phyloP scores from a whole-genome alignment of 2,329 filamentous ascomycete genomes.

The Penicillium sp. region DNA sequence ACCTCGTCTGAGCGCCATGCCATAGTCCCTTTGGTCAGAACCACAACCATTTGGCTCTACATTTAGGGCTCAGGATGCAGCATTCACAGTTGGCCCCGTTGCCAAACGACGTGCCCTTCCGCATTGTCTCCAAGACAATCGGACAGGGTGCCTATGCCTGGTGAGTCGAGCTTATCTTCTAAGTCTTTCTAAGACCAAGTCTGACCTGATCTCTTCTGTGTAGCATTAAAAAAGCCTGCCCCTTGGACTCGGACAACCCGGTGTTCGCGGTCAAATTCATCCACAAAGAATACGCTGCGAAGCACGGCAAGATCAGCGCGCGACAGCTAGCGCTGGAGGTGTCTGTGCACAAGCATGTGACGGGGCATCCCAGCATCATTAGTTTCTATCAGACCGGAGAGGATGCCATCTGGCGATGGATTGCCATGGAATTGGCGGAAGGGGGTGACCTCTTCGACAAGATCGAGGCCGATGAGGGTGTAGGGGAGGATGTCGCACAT shows the following conservation, averaged over 20 bases:
- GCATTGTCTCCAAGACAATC: constrained; percentile 93
- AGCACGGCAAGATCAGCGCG: constrained; percentile 80
- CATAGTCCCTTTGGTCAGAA: not conserved
- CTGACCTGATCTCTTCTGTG: constrained; percentile 6
- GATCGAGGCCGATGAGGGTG: constrained; percentile 94
- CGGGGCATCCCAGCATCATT: constrained; percentile 89
- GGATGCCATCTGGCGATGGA: constrained; percentile 88
- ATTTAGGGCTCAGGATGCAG: constrained; percentile 47
- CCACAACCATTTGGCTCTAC: constrained; percentile 1
- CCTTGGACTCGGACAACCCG: constrained; percentile 65
- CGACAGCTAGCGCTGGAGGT: constrained; percentile 94
- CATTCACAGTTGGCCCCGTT: constrained; percentile 89
- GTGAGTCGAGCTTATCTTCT: constrained; percentile 48
- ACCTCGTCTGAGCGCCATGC: not conserved
- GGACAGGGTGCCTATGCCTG: constrained; percentile 96
- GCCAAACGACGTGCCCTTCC: constrained; percentile 81
- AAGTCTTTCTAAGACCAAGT: not conserved
- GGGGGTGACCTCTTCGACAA: constrained; percentile 98
- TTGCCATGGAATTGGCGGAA: constrained; percentile 95
- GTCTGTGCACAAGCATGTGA: constrained; percentile 82
- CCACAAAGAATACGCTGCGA: constrained; percentile 91
- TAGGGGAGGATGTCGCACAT: constrained; percentile 92
- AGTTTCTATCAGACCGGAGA: constrained; percentile 87
- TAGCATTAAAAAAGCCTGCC: constrained; percentile 91
- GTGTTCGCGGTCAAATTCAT: constrained; percentile 98